Conservation (phyloP, 345 rosid species). For the Physaria fendleri region DNA sequence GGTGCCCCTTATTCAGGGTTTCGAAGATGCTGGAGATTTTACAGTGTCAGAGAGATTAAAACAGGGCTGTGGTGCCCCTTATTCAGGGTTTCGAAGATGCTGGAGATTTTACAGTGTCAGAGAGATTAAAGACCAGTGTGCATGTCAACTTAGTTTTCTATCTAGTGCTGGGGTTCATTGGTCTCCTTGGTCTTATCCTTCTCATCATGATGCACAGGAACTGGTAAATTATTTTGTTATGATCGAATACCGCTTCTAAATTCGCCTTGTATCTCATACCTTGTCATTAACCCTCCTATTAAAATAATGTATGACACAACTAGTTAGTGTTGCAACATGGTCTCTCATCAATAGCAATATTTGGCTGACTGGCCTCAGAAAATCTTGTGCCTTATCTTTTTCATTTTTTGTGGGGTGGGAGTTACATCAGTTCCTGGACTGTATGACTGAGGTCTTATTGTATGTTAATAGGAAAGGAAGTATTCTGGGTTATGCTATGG, state of each 20-base stretch:
- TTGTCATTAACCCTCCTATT: not conserved
- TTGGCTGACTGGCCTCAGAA: not conserved
- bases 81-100: slow-evolving; percentile 86
- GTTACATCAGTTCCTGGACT: not conserved
- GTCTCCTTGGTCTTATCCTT: slow-evolving; percentile 85
- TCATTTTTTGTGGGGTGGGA: not conserved
- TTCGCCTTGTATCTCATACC: not conserved
- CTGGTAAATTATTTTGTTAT: slow-evolving; percentile 35
- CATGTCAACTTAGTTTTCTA: too few species aligned
- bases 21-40: slow-evolving; percentile 99
- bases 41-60: slow-evolving; percentile 75
- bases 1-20: slow-evolving; percentile 99
- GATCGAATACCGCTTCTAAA: not conserved
- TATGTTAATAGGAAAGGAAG: slow-evolving; percentile 42
- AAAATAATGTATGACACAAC: not conserved
- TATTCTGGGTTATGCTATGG: slow-evolving; percentile 94
- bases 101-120: too few species aligned
- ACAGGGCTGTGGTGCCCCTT: slow-evolving; percentile 82
- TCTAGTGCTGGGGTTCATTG: slow-evolving; percentile 78
- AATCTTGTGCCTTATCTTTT: not conserved
- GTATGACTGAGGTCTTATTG: slow-evolving; percentile 1
- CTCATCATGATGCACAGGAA: slow-evolving; percentile 62
- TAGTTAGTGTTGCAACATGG: not conserved
- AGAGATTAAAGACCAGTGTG: too few species aligned
- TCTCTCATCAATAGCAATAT: not conserved